Conservation (phyloP, 1,284 basidiomycete species). For the Irpex sp. region DNA sequence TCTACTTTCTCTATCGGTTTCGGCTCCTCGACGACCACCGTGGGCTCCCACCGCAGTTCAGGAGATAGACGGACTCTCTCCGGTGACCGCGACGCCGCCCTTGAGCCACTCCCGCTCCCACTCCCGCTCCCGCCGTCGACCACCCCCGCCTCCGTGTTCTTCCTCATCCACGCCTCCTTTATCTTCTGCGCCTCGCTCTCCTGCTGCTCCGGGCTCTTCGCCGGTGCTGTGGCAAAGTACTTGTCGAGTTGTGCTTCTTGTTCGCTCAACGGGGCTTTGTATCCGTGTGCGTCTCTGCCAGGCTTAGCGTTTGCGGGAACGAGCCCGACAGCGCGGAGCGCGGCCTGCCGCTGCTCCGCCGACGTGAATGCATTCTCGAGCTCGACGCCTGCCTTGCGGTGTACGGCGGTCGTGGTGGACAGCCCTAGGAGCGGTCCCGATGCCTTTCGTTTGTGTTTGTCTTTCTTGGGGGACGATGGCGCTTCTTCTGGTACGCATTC, state of each 20-base stretch:
- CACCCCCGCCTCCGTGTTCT: conserved; percentile 5
- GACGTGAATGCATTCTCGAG: conserved; percentile 24
- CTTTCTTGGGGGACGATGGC: background rate
- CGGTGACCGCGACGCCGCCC: background rate
- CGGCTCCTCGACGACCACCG: background rate
- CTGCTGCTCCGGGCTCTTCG: conserved; percentile 3
- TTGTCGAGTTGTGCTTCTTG: conserved; percentile 29
- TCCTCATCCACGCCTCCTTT: conserved; percentile 26
- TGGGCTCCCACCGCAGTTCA: background rate
- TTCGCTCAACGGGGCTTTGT: conserved; percentile 25
- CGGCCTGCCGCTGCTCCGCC: conserved; percentile 26
- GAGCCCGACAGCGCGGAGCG: conserved; percentile 28
- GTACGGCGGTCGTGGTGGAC: conserved; percentile 4
- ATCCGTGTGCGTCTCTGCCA: conserved; percentile 20
- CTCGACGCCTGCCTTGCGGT: conserved; percentile 11
- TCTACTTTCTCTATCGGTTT: background rate
- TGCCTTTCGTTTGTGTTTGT: conserved; percentile 11
- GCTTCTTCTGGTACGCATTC: background rate
- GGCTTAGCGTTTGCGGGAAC: conserved; percentile 16
- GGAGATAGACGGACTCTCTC: background rate
- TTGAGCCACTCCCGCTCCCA: background rate
- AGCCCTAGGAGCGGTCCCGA: conserved; percentile 17
- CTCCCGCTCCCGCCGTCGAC: background rate
- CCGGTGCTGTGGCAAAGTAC: conserved; percentile 18
- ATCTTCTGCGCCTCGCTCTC: conserved; percentile 26